Evolutionary conservation across 345 rosid species (phyloP).

Genomic region (Corymbia maculata): DNA sequence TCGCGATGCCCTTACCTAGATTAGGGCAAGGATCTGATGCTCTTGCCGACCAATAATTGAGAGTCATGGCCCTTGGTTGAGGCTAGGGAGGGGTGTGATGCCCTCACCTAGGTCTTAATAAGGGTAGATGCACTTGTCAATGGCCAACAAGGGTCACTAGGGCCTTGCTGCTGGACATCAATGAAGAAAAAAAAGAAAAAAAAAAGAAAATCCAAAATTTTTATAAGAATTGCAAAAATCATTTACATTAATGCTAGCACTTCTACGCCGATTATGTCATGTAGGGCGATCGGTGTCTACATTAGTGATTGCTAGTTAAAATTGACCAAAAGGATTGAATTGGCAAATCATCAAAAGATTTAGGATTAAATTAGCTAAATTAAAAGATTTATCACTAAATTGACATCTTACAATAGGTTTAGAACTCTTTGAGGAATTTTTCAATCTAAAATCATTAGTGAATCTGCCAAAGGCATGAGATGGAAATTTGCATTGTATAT

Average conservation of each 20-base stretch:
- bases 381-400: not conserved
- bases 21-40: too few relatives aligned
- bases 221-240: not conserved
- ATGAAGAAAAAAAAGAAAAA: not conserved
- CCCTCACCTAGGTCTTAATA: too few relatives aligned
- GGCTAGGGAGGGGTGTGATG: too few relatives aligned
- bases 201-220: not conserved
- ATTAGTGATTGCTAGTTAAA: not conserved
- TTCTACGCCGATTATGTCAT: too few relatives aligned
- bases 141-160: too few relatives aligned
- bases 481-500: not conserved
- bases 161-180: not conserved
- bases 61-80: too few relatives aligned
- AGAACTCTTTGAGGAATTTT: not conserved
- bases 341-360: not conserved
- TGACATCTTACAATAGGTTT: not conserved
- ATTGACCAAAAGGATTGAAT: rapidly evolving
- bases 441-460: not conserved
- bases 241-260: rapidly evolving
- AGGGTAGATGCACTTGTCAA: too few relatives aligned
- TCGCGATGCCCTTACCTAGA: too few relatives aligned
- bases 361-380: not conserved
- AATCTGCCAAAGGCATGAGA: not conserved
- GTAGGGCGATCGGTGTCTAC: rapidly evolving
- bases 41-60: too few relatives aligned